Conservation (phyloP, 768 basidiomycete genomes). For the Pleurotus platypus region DNA sequence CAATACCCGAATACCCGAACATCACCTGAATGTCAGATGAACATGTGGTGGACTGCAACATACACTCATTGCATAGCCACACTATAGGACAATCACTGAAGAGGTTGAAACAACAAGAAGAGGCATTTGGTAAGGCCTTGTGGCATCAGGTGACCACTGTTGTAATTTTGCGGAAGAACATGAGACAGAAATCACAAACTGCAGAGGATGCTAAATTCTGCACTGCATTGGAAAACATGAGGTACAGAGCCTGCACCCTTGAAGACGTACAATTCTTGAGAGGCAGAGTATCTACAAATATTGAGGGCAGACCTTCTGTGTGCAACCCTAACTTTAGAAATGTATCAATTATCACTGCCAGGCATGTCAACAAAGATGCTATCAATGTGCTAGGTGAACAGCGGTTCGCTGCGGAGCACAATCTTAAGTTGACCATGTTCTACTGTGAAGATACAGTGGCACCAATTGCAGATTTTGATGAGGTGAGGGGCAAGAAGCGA, state of each 20-base stretch:
- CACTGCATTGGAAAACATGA: slow-evolving; percentile 24
- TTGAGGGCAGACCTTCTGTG: slow-evolving; percentile 1
- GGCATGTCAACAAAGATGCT: slow-evolving; percentile 24
- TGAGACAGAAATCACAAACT: slow-evolving; percentile 24
- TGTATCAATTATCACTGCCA: slow-evolving; percentile 28
- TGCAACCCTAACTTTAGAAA: slow-evolving; percentile 17
- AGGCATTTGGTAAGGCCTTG: slow-evolving; percentile 20
- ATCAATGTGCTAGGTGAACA: slow-evolving; percentile 23
- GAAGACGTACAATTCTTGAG: slow-evolving; percentile 21
- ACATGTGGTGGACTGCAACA: no score
- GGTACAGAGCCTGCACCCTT: slow-evolving; percentile 18
- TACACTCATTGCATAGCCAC: slow-evolving; percentile 16
- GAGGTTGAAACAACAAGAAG: slow-evolving; percentile 13
- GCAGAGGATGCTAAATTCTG: slow-evolving; percentile 21
- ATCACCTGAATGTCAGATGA: no score
- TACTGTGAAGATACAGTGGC: slow-evolving; percentile 20
- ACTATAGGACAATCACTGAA: slow-evolving; percentile 8
- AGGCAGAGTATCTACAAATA: slow-evolving; percentile 6
- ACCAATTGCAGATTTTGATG: neutral
- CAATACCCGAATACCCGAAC: no score
- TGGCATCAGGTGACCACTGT: slow-evolving; percentile 30
- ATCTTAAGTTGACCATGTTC: slow-evolving; percentile 22
- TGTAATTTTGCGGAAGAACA: slow-evolving; percentile 23
- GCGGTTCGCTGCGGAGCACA: slow-evolving; percentile 26
- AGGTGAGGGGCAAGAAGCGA: neutral